These are phyloP conservation scores for Solanum infundibuliforme DNA, from an alignment of 257 asterid species.

Conservation along the genomic window DNA sequence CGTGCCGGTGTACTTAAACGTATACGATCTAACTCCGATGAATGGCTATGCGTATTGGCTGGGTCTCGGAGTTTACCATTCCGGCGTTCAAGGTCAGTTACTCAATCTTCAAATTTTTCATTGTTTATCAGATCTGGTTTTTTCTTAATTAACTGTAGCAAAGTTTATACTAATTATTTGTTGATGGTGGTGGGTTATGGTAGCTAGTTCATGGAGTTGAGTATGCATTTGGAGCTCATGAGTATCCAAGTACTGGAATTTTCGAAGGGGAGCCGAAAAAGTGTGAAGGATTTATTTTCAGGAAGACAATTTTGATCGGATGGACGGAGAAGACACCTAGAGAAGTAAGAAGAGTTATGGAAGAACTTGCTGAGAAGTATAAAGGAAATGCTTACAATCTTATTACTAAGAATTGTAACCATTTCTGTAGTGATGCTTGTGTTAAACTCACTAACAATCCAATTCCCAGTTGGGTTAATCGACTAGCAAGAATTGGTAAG, in stretches of 20 bases:
- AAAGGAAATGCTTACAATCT: slow-evolving; percentile 48
- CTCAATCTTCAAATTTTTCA: background rate
- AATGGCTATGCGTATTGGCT: slow-evolving; percentile 85
- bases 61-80: slow-evolving; percentile 83
- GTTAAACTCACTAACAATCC: slow-evolving; percentile 33
- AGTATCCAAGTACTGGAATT: slow-evolving; percentile 48
- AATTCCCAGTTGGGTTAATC: slow-evolving; percentile 66
- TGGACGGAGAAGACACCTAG: slow-evolving; percentile 30
- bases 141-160: background rate
- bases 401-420: slow-evolving; percentile 60
- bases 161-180: background rate
- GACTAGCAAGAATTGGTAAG: slow-evolving; percentile 56
- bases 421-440: slow-evolving; percentile 55
- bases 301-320: slow-evolving; percentile 52
- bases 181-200: background rate
- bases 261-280: slow-evolving; percentile 55
- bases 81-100: slow-evolving; percentile 71
- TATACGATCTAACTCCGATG: slow-evolving; percentile 64
- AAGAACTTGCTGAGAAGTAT: slow-evolving; percentile 32
- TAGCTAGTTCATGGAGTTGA: slow-evolving; percentile 55
- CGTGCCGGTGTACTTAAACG: slow-evolving; percentile 60
- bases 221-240: slow-evolving; percentile 67
- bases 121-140: background rate
- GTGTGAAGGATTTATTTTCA: slow-evolving; percentile 40
- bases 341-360: slow-evolving; percentile 36